Base-by-base conservation (phyloP, 2,329 filamentous ascomycete species). In the Phyllachora maydis region DNA sequence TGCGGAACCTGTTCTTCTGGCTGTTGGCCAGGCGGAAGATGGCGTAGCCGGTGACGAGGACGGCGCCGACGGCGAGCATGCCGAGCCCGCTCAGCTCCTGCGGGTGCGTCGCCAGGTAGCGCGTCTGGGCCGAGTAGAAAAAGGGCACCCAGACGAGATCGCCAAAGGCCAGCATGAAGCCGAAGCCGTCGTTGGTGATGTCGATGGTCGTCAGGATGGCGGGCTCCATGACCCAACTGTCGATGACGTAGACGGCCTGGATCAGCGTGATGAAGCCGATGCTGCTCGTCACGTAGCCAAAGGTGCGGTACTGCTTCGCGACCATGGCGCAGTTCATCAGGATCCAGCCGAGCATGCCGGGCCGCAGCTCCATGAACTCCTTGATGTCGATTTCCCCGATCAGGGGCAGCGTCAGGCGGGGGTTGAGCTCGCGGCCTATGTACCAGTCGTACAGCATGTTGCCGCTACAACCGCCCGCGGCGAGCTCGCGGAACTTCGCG, bases 401-500 rank as follows among this genome's bases (percentile, higher is more conserved):
- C 23, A 90, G 45, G 3, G 82, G 82, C 13, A 92, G 52, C 0
- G 60, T 66, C 29, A 90, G 48, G 23, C 83, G 78, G 3, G 85
- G 85, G 50, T 95, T 95, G 30, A 95, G 68, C 47, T 95, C 85
- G 14, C 85, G 77, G 11, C 85, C 85, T 33, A 95, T 93, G 51
- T 82, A 95, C 69, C 81, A 95, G 49, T 95, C 85, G 46, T 95
- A 93, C 18, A 93, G 49, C 32, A 81, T 52, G 46, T 91, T 93
- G 28, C 82, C 83, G 2, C 68, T 70, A 40, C 76, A 65, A 10
- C 82, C 83, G 20, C 83, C 82, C 2, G 67, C 65, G 0, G 83
- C 83, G 6, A 95, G 61, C 43, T 88, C 72, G 19, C 83, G 76
- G 31, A 64, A 54, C 22, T 73, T 59, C 8, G 61, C 54, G 43